A percentile compares a stretch with the other conserved stretches of the same genome.
Conservation (phyloP, 305 asterid genomes). For the Fraxinus xanthoxyloides region DNA sequence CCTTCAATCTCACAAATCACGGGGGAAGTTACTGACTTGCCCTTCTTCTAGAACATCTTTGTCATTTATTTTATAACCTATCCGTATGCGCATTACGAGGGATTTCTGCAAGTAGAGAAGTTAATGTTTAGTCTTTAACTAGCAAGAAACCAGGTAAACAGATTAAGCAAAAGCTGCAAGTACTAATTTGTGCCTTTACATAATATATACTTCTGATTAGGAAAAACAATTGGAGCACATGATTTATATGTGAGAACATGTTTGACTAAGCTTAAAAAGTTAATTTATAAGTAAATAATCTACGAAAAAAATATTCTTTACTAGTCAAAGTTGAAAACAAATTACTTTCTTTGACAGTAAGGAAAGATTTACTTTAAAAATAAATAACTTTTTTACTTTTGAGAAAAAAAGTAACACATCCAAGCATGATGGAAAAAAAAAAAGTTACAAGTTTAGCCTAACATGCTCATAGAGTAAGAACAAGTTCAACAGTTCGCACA, state of each 20-base stretch:
- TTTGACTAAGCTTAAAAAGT: neutral
- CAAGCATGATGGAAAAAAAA: neutral
- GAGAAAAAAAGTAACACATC: neutral
- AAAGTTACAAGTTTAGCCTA: neutral
- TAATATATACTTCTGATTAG: neutral
- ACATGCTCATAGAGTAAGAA: neutral
- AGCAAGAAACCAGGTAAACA: neutral
- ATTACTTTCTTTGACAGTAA: neutral
- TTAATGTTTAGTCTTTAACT: neutral
- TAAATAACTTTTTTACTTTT: neutral
- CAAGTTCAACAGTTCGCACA: neutral
- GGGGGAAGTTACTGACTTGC: conserved; percentile 87
- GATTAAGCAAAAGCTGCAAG: neutral
- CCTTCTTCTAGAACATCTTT: conserved; percentile 91
- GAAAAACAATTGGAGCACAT: neutral
- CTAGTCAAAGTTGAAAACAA: neutral
- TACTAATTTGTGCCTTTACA: neutral
- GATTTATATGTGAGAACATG: neutral
- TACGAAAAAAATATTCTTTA: neutral
- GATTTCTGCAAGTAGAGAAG: conserved; percentile 60
- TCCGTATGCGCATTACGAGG: conserved; percentile 83
- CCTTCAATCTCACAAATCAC: conserved; percentile 47
- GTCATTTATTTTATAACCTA: conserved; percentile 63
- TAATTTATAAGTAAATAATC: neutral
- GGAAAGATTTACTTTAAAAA: neutral